Conservation (phyloP, 1,139 yeast species). For the Candida pseudoviswanathii region DNA sequence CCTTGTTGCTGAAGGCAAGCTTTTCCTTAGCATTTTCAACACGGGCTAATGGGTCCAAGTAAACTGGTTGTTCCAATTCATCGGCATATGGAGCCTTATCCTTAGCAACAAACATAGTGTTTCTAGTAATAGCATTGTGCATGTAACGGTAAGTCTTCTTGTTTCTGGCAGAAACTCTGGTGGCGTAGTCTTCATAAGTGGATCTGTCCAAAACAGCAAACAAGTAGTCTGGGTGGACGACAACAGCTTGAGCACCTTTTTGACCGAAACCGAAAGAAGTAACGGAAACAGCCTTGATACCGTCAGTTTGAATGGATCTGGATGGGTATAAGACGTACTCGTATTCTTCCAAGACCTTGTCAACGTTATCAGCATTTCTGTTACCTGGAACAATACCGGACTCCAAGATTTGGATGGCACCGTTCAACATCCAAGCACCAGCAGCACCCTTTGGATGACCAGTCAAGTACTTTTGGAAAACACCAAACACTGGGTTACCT, state of each 20-base stretch:
- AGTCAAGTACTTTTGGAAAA: slow-evolving; percentile 97
- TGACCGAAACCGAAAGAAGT: slow-evolving; percentile 99
- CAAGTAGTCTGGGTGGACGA: slow-evolving; percentile 91
- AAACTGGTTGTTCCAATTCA: slow-evolving; percentile 84
- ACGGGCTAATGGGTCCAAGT: slow-evolving; percentile 95
- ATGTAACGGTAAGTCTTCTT: slow-evolving; percentile 91
- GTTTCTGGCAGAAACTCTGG: slow-evolving; percentile 78
- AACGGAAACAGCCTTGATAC: slow-evolving; percentile 94
- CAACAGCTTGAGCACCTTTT: slow-evolving; percentile 96
- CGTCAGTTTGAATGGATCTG: slow-evolving; percentile 90
- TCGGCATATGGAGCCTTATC: slow-evolving; percentile 90
- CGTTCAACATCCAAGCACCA: slow-evolving; percentile 99
- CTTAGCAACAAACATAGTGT: slow-evolving; percentile 91
- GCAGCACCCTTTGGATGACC: slow-evolving; percentile 99
- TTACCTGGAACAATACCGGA: slow-evolving; percentile 97
- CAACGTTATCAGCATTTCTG: slow-evolving; percentile 97
- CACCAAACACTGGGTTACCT: slow-evolving; percentile 98
- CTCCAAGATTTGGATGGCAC: slow-evolving; percentile 91
- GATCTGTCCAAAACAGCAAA: slow-evolving; percentile 75
- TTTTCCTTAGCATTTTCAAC: slow-evolving; percentile 56
- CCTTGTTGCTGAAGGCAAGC: slow-evolving; percentile 49
- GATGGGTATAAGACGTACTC: slow-evolving; percentile 94
- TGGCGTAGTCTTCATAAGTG: slow-evolving; percentile 68
- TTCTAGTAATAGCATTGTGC: slow-evolving; percentile 92
- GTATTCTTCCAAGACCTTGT: slow-evolving; percentile 74